Evolutionary conservation across 306 rosid genomes (phyloP).

Genomic region (Cucumis melo): DNA sequence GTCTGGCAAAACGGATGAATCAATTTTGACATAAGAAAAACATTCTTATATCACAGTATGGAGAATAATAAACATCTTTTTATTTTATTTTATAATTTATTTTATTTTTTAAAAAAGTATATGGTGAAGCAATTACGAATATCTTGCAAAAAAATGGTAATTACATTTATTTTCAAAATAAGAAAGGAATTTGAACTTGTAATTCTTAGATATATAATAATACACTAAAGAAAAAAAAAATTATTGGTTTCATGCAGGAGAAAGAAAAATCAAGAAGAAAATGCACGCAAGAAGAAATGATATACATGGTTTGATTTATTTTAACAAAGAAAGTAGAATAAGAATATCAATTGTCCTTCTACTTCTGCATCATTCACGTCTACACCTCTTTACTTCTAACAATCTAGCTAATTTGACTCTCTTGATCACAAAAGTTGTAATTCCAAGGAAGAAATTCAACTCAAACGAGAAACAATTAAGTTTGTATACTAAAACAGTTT

Average conservation of each 20-base stretch:
- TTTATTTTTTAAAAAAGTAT: not conserved
- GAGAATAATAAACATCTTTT: not conserved
- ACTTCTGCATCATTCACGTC: not conserved
- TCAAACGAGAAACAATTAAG: not conserved
- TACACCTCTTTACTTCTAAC: not conserved
- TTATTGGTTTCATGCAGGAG: too few relatives aligned
- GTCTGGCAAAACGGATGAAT: conserved; percentile 30
- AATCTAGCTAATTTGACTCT: not conserved
- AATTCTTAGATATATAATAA: not conserved
- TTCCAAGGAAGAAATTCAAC: not conserved
- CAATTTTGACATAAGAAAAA: not conserved
- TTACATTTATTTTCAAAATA: not conserved
- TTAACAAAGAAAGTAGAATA: not conserved
- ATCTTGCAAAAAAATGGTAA: not conserved
- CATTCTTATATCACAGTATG: not conserved
- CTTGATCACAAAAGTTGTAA: not conserved
- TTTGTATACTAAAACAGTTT: not conserved
- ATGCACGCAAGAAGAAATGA: not conserved
- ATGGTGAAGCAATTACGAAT: not conserved
- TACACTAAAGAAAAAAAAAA: not conserved
- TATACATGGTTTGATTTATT: not conserved
- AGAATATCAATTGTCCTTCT: not conserved
- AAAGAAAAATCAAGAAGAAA: not conserved
- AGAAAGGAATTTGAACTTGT: not conserved
- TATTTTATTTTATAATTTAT: too few relatives aligned